phyloP scores from a whole-genome alignment of 2,329 filamentous ascomycete species.

The Paracorniculantispora psalliotae region DNA sequence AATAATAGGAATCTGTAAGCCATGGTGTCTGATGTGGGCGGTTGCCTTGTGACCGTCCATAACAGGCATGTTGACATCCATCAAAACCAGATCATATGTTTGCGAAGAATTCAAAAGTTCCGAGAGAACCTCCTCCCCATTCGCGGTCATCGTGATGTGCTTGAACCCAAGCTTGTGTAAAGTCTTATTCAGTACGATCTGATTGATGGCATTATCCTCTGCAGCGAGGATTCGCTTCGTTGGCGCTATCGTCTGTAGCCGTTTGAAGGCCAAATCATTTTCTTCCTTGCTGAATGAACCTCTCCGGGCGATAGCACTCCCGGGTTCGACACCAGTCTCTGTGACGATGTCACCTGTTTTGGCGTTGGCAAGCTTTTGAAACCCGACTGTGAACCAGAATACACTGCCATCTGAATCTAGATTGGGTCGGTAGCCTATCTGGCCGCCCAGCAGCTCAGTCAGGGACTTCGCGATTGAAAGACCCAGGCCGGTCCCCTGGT shows the following conservation, averaged over 20 bases:
- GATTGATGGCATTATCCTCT: conserved; percentile 41
- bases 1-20: conserved; percentile 39
- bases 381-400: conserved; percentile 46
- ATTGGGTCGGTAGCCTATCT: conserved; percentile 37
- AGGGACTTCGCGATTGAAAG: conserved; percentile 54
- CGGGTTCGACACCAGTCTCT: background rate
- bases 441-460: conserved; percentile 51
- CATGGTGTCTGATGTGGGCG: conserved; percentile 39
- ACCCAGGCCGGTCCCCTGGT: conserved; percentile 52
- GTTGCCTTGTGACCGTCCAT: conserved; percentile 45
- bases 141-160: conserved; percentile 19
- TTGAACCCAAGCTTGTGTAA: conserved; percentile 36
- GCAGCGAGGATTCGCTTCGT: conserved; percentile 36
- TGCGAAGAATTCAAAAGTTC: conserved; percentile 26
- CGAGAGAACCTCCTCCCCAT: conserved; percentile 19
- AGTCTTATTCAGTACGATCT: conserved; percentile 34
- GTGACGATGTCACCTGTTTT: conserved; percentile 12
- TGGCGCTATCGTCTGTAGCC: conserved; percentile 33
- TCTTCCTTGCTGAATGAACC: conserved; percentile 10
- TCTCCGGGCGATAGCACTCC: conserved; percentile 20
- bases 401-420: conserved; percentile 42
- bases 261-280: conserved; percentile 15
- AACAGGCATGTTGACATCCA: conserved; percentile 49
- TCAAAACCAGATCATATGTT: conserved; percentile 28
- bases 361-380: conserved; percentile 29